Evolutionary conservation across 495 filamentous ascomycete species (phyloP).

Genomic region (Beverwykella pulmonaria): DNA sequence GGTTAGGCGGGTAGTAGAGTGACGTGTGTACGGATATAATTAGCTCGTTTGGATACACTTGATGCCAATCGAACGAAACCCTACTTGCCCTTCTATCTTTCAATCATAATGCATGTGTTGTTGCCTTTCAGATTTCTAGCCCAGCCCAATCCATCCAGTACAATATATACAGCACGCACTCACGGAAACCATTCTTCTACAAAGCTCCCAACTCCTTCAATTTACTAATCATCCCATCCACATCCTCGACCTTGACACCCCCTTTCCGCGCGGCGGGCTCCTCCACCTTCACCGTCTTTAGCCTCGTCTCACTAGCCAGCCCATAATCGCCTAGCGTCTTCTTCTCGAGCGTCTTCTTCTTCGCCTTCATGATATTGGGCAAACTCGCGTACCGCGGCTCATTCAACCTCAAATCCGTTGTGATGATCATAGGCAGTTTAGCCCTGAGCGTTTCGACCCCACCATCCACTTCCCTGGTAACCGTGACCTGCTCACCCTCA

Average conservation of each 20-base stretch:
- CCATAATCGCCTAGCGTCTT: conserved; percentile 78
- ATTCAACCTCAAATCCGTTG: conserved; percentile 92
- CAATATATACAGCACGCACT: conserved; percentile 14
- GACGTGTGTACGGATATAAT: no score
- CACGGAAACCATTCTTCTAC: conserved; percentile 54
- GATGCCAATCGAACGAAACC: no score
- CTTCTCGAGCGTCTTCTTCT: conserved; percentile 98
- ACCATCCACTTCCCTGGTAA: conserved; percentile 91
- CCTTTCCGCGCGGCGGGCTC: conserved; percentile 89
- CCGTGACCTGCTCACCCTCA: conserved; percentile 63
- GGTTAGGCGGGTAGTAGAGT: conserved; percentile 49
- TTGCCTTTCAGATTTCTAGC: neutral
- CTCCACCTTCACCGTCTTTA: conserved; percentile 81
- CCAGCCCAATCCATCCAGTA: neutral
- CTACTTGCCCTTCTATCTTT: no score
- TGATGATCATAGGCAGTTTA: conserved; percentile 86
- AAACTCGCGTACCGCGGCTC: conserved; percentile 92
- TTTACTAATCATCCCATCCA: conserved; percentile 87
- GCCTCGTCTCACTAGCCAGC: conserved; percentile 66
- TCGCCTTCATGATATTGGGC: conserved; percentile 99
- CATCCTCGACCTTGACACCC: conserved; percentile 94
- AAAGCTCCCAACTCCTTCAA: conserved; percentile 94
- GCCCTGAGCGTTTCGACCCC: conserved; percentile 86
- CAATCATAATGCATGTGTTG: conserved; percentile 3
- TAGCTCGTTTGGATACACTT: no score